Evolutionary conservation across 306 rosid species (phyloP), one percentile per base, ranked within the genome.

Genomic region (Cicer pinnatifidum): DNA sequence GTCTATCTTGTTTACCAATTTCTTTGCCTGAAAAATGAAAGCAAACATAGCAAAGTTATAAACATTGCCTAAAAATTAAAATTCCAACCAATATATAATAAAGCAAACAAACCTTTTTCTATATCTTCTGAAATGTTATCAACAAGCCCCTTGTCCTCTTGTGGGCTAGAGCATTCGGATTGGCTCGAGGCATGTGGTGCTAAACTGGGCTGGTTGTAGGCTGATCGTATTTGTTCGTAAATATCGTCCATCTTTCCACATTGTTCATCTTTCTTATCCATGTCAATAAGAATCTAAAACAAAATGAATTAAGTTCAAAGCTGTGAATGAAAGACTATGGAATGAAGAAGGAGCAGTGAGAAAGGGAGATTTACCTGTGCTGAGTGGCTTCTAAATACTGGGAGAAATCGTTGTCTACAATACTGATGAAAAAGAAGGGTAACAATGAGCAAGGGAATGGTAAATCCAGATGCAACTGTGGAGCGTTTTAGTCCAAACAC

Each of bases 361-460:
- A 33, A 68, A 46, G 60, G 50, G 72, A 61, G 81, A 40, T 71
- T 71, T 84, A 95, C 99, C 99, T 95, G 91, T 47, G 97, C 96
- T 60, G 89, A 85, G 12, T 76, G 48, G 80, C 54, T 76, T 60
- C 3, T 80, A 70, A 89, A 90, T 69, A 87, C 77, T 0, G 97
- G 99, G 20, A 65, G 86, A 83, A 95, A 95, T 68, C 97, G 87
- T 85, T 90, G 87, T 81, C 96, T 86, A 75, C 96, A 89, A 58
- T 88, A 95, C 87, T 82, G 93, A 57, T 95, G 85, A 82, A 95
- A 95, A 45, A 95, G 85, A 73, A 91, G 20, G 37, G 99, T 95
- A 64, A 85, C 65, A 61, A 91, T 76, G 66, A 88, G 71, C 77
- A 95, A 77, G 4, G 96, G 99, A 81, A 90, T 78, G 67, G 93